Percentiles rank a stretch among this genome's conserved stretches.
phyloP scores from a whole-genome alignment of 108 stramenopile species.

The Schizochytrium sp. region DNA sequence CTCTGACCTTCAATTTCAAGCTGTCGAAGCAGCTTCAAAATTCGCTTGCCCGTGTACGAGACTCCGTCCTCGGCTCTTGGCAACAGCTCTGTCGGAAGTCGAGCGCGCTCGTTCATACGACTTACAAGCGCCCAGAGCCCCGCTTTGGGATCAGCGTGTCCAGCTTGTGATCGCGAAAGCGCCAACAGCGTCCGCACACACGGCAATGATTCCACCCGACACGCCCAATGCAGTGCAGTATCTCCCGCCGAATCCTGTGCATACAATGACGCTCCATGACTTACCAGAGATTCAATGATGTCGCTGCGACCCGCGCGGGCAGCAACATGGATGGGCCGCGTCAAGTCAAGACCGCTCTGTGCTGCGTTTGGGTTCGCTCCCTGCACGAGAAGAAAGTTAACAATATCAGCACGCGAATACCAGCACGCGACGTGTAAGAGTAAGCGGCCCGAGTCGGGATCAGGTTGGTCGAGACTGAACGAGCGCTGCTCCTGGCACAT shows the following conservation, averaged over 20 bases:
- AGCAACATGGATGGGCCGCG: background rate
- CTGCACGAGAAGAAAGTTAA: background rate
- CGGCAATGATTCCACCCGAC: background rate
- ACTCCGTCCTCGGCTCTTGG: background rate
- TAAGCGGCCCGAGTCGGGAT: background rate
- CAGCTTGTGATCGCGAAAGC: background rate
- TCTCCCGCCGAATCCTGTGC: background rate
- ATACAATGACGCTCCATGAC: background rate
- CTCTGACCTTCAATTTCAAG: background rate
- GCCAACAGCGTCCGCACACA: background rate
- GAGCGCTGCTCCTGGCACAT: background rate
- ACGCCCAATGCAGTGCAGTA: background rate
- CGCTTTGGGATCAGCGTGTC: background rate
- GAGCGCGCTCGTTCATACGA: background rate
- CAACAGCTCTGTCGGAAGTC: background rate
- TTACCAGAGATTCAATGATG: background rate
- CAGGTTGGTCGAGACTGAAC: background rate
- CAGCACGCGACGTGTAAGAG: background rate
- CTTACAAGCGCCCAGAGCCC: background rate
- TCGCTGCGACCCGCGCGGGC: background rate
- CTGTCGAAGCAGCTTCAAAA: background rate
- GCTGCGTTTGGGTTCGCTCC: background rate
- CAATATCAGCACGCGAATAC: background rate
- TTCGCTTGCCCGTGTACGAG: background rate
- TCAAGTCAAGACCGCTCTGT: background rate